A percentile compares a stretch with the other conserved stretches of the same genome.
Conservation (phyloP, 768 basidiomycete species). For the Russula ochroleuca region DNA sequence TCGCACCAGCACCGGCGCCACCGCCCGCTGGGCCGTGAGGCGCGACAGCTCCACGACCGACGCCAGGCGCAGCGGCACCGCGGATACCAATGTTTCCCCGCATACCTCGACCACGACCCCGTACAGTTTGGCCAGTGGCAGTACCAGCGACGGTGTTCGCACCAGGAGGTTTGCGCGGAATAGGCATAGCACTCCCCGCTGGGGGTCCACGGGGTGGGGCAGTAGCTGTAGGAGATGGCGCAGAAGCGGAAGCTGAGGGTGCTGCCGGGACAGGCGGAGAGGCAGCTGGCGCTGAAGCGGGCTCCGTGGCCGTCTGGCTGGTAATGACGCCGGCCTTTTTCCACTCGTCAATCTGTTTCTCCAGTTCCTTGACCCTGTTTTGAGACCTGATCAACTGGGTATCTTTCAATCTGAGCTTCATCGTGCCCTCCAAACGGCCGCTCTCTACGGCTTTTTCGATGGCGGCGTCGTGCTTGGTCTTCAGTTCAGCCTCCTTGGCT, state of each 20-base stretch:
- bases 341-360: slow-evolving; percentile 57
- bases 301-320: not conserved
- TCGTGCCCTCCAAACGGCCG: slow-evolving; percentile 58
- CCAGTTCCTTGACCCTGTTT: slow-evolving; percentile 61
- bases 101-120: slow-evolving; percentile 26
- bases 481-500: slow-evolving; percentile 45
- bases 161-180: slow-evolving; percentile 11
- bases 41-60: slow-evolving; percentile 12
- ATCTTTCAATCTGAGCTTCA: slow-evolving; percentile 69
- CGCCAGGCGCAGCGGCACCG: slow-evolving; percentile 21
- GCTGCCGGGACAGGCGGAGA: slow-evolving; percentile 16
- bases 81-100: slow-evolving; percentile 21
- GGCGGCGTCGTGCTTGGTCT: slow-evolving; percentile 49
- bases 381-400: slow-evolving; percentile 59
- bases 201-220: slow-evolving; percentile 21
- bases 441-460: slow-evolving; percentile 63
- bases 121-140: slow-evolving; percentile 1
- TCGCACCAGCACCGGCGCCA: not conserved
- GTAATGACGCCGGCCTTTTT: slow-evolving; percentile 47
- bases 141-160: not conserved
- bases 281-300: slow-evolving; percentile 4
- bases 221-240: slow-evolving; percentile 31
- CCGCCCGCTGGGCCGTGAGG: not conserved
- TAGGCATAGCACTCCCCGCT: not conserved
- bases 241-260: slow-evolving; percentile 31